A percentile compares a stretch with the other conserved stretches of the same genome.
These are phyloP conservation scores for Podila minutissima DNA, from an alignment of 192 early-diverging fungal genomes.

Conservation along the genomic window DNA sequence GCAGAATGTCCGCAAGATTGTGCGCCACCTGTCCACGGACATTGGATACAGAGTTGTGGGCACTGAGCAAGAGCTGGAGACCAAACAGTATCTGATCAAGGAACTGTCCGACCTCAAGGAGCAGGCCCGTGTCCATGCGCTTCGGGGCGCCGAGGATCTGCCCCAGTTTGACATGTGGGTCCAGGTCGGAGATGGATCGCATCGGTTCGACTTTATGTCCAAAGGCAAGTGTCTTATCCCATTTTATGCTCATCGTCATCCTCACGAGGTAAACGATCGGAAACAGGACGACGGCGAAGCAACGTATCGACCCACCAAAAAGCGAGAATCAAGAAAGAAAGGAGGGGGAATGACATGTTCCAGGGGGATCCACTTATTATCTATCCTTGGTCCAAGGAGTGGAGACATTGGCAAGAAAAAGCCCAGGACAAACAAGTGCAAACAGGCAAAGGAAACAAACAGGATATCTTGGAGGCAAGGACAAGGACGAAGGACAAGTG, in stretches of 20 bases:
- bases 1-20: constrained; percentile 57
- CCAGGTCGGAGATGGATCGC: constrained; percentile 68
- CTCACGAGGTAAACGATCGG: too few species aligned
- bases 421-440: neutral
- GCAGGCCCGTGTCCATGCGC: constrained; percentile 53
- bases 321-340: too few species aligned
- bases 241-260: too few species aligned
- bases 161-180: constrained; percentile 69
- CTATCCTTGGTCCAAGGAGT: neutral
- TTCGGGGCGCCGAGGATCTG: constrained; percentile 32
- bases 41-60: constrained; percentile 71
- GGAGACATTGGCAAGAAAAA: neutral
- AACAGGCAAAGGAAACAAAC: neutral
- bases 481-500: neutral
- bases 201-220: constrained; percentile 79
- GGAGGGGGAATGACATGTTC: too few species aligned
- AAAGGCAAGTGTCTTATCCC: constrained; percentile 54
- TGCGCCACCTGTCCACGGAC: constrained; percentile 57
- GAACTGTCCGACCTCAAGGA: constrained; percentile 37
- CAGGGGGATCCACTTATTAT: neutral
- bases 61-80: constrained; percentile 52
- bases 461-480: neutral
- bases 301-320: too few species aligned
- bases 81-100: constrained; percentile 18
- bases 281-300: too few species aligned